Evolutionary conservation across 164 flowering plant species (phyloP).

Genomic region (Nelumbo lutea): DNA sequence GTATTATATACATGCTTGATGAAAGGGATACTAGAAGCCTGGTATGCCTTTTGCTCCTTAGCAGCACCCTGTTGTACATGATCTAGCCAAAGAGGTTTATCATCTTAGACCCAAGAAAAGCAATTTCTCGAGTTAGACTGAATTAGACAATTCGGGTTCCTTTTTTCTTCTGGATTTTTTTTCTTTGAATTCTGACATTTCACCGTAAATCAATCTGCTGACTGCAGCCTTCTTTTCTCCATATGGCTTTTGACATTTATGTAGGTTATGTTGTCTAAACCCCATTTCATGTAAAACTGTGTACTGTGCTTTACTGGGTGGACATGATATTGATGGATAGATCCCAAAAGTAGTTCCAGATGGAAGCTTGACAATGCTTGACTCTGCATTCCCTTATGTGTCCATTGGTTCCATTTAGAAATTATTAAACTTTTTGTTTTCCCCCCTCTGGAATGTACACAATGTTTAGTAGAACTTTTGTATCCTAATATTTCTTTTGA

Average conservation of each 20-base stretch:
- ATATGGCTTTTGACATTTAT: background rate
- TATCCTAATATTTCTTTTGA: background rate
- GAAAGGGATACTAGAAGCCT: constrained; percentile 3
- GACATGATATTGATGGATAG: background rate
- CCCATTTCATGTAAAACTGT: background rate
- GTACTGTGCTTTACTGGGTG: background rate
- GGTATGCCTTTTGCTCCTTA: constrained; percentile 7
- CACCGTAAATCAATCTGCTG: background rate
- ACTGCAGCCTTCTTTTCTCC: background rate
- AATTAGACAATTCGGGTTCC: background rate
- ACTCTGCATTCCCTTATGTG: background rate
- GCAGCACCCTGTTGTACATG: constrained; percentile 7
- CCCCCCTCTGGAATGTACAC: background rate
- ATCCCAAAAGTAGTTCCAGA: background rate
- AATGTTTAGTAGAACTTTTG: background rate
- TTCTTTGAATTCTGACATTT: background rate
- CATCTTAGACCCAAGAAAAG: background rate
- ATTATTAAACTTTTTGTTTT: background rate
- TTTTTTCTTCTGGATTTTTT: background rate
- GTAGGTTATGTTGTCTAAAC: background rate
- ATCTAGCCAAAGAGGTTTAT: constrained; percentile 5
- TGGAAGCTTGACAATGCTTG: constrained; percentile 4
- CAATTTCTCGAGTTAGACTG: background rate
- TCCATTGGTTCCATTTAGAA: background rate
- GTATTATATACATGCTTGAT: constrained; percentile 7